phyloP scores from a whole-genome alignment of 805 yeast genomes.

The Saccharomycopsis fibuligera region DNA sequence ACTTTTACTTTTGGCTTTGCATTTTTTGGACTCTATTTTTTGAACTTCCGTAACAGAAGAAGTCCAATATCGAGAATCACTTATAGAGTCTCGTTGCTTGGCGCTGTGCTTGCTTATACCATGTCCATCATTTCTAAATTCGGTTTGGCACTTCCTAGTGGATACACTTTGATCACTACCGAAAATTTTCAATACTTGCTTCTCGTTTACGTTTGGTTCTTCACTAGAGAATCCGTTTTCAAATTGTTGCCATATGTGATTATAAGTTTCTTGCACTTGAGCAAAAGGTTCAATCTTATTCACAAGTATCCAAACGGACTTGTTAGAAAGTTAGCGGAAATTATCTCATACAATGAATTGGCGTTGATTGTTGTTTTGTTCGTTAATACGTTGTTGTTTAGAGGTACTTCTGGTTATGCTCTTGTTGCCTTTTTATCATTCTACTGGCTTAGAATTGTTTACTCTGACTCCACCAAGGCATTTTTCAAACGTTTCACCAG shows the following conservation, averaged over 20 bases:
- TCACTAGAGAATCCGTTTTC: slow-evolving; percentile 58
- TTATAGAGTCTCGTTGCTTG: slow-evolving; percentile 52
- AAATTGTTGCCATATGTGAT: slow-evolving; percentile 56
- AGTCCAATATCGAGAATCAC: slow-evolving; percentile 41
- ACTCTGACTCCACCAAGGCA: slow-evolving; percentile 25
- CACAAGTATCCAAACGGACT: slow-evolving; percentile 32
- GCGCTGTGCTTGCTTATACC: slow-evolving; percentile 46
- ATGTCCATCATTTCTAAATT: slow-evolving; percentile 54
- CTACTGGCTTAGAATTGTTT: slow-evolving; percentile 68
- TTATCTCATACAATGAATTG: slow-evolving; percentile 58
- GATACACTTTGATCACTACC: slow-evolving; percentile 58
- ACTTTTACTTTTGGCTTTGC: slow-evolving; percentile 39
- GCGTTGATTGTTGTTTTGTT: slow-evolving; percentile 45
- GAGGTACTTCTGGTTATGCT: slow-evolving; percentile 67
- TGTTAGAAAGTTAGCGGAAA: slow-evolving; percentile 34
- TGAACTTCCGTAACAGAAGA: slow-evolving; percentile 26
- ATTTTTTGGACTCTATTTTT: slow-evolving; percentile 30
- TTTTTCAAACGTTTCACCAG: slow-evolving; percentile 18
- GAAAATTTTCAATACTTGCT: slow-evolving; percentile 68
- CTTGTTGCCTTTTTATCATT: slow-evolving; percentile 49
- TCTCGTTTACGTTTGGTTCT: slow-evolving; percentile 51
- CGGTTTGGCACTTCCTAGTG: slow-evolving; percentile 54
- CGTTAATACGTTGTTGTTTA: slow-evolving; percentile 53
- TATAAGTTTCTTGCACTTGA: slow-evolving; percentile 53
- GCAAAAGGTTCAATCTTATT: slow-evolving; percentile 33